These are phyloP conservation scores for Vicia sativa DNA, from an alignment of 306 rosid genomes.

Conservation along the genomic window DNA sequence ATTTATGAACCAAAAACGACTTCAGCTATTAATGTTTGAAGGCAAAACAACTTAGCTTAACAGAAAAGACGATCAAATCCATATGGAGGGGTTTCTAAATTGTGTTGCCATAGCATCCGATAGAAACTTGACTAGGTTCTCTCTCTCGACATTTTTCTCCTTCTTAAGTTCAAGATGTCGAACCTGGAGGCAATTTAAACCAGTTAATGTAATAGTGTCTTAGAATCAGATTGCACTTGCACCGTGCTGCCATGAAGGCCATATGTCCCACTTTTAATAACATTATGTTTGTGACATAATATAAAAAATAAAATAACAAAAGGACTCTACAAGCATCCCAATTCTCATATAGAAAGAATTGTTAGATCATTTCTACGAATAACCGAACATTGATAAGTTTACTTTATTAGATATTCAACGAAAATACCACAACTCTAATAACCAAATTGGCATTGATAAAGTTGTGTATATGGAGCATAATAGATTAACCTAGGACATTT, in stretches of 20 bases:
- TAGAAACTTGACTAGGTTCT: slow-evolving; percentile 64
- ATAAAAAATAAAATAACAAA: not conserved
- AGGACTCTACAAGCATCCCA: not conserved
- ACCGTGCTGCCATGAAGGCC: slow-evolving; percentile 19
- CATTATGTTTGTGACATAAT: slow-evolving; percentile 18
- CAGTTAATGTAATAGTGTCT: slow-evolving; percentile 32
- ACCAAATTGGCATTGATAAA: no score
- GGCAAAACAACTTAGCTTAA: slow-evolving; percentile 28
- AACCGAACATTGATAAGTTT: no score
- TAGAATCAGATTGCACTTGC: slow-evolving; percentile 7
- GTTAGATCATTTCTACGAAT: no score
- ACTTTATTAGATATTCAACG: not conserved
- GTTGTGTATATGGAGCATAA: no score
- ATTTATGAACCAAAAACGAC: no score
- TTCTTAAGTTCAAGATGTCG: slow-evolving; percentile 86
- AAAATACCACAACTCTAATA: not conserved
- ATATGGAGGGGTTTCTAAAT: slow-evolving; percentile 78
- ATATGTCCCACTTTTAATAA: slow-evolving; percentile 9
- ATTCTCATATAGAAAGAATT: no score
- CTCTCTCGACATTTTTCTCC: slow-evolving; percentile 76
- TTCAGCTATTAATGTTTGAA: slow-evolving; percentile 1
- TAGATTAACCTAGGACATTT: no score
- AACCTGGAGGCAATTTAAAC: slow-evolving; percentile 58
- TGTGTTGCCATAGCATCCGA: slow-evolving; percentile 73
- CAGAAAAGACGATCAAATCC: slow-evolving; percentile 52